Percentiles rank a stretch among this genome's conserved stretches.
These are phyloP conservation scores for Coemansia sp. DNA, from an alignment of 192 early-diverging fungal genomes.

Conservation along the genomic window DNA sequence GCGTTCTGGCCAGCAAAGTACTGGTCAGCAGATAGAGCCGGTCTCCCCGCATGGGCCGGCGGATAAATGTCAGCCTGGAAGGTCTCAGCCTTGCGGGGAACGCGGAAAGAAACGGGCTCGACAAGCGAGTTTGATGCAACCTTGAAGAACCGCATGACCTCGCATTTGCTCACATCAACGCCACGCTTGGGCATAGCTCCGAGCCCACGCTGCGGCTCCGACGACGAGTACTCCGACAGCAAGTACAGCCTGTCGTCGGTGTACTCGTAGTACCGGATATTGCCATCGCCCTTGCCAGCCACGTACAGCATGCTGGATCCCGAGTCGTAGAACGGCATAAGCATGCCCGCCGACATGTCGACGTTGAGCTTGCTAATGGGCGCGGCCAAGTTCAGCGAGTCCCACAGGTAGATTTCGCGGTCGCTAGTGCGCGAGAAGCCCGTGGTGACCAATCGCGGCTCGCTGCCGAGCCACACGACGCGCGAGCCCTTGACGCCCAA, in stretches of 20 bases:
- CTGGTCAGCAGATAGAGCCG: slow-evolving; percentile 86
- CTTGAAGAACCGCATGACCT: slow-evolving; percentile 93
- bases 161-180: slow-evolving; percentile 79
- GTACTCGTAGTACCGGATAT: slow-evolving; percentile 98
- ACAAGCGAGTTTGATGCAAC: slow-evolving; percentile 76
- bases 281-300: slow-evolving; percentile 98
- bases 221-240: slow-evolving; percentile 86
- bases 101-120: slow-evolving; percentile 96
- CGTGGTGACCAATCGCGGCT: slow-evolving; percentile 79
- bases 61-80: slow-evolving; percentile 98
- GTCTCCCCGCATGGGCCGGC: slow-evolving; percentile 71
- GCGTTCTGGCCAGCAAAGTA: slow-evolving; percentile 86
- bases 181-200: slow-evolving; percentile 92
- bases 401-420: slow-evolving; percentile 94
- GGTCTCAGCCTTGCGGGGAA: slow-evolving; percentile 91
- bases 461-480: slow-evolving; percentile 84
- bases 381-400: slow-evolving; percentile 61
- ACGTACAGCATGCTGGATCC: slow-evolving; percentile 91
- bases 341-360: slow-evolving; percentile 90
- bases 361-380: slow-evolving; percentile 76
- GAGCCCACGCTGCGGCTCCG: slow-evolving; percentile 92
- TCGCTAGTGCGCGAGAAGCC: slow-evolving; percentile 93
- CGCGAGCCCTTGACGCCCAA: slow-evolving; percentile 96
- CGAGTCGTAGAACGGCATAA: slow-evolving; percentile 96
- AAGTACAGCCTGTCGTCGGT: slow-evolving; percentile 88